phyloP scores from a whole-genome alignment of 2,329 filamentous ascomycete species.

The Fusarium abutilonis region DNA sequence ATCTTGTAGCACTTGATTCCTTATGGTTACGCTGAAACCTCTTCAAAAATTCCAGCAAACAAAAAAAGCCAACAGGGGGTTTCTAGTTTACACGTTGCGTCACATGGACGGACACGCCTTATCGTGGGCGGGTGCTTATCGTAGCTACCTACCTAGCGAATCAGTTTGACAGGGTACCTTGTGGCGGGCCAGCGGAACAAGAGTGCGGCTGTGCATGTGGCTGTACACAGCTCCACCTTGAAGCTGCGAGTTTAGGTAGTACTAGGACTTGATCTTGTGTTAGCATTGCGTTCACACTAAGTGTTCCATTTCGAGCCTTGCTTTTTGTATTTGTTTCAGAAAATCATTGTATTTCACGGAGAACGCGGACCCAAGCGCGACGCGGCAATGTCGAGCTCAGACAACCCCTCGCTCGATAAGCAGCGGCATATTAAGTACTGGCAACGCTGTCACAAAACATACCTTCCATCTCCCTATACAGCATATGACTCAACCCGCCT shows the following conservation, averaged over 20 bases:
- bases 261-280: slow-evolving; percentile 14
- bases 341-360: background rate
- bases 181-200: slow-evolving; percentile 8
- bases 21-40: slow-evolving; percentile 29
- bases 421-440: slow-evolving; percentile 88
- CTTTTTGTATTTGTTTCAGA: background rate
- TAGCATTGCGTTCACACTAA: background rate
- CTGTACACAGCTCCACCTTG: slow-evolving; percentile 3
- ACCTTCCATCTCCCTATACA: slow-evolving; percentile 85
- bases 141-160: slow-evolving; percentile 12
- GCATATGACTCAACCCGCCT: slow-evolving; percentile 91
- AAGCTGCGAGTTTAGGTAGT: background rate
- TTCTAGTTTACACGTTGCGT: slow-evolving; percentile 31
- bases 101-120: slow-evolving; percentile 19
- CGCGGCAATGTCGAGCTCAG: slow-evolving; percentile 29
- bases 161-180: slow-evolving; percentile 14
- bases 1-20: slow-evolving; percentile 19
- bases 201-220: slow-evolving; percentile 23
- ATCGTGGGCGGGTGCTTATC: slow-evolving; percentile 16
- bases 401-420: slow-evolving; percentile 60
- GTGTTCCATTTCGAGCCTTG: too few species aligned
- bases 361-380: background rate
- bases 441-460: slow-evolving; percentile 83
- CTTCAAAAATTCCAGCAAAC: slow-evolving; percentile 9
- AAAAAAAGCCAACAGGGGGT: slow-evolving; percentile 12